A percentile compares a stretch with the other conserved stretches of the same genome.
phyloP scores from a whole-genome alignment of 1,284 basidiomycete species.

The Vanrija sp. region DNA sequence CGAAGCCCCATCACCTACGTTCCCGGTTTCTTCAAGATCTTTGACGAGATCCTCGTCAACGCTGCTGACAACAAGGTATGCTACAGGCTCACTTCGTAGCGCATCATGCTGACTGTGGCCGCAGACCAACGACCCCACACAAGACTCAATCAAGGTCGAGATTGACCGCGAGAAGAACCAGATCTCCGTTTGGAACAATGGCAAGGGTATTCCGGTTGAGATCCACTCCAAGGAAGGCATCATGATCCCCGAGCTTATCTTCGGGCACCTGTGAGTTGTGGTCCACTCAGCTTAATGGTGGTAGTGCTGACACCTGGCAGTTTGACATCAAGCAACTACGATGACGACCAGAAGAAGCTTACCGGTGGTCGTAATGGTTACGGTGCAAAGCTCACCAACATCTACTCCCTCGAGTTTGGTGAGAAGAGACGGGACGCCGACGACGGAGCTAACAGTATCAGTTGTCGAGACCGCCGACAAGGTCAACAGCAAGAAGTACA shows the following conservation, averaged over 20 bases:
- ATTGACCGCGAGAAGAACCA: conserved; percentile 79
- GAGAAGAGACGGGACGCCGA: conserved; percentile 5
- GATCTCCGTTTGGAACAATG: conserved; percentile 95
- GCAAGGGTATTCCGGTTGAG: conserved; percentile 93
- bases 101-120: neutral
- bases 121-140: conserved; percentile 80
- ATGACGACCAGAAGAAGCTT: conserved; percentile 98
- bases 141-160: conserved; percentile 83
- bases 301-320: conserved; percentile 25
- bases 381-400: conserved; percentile 97
- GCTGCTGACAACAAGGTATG: conserved; percentile 96
- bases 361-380: conserved; percentile 98
- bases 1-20: conserved; percentile 77
- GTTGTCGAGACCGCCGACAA: conserved; percentile 94
- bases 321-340: conserved; percentile 94
- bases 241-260: conserved; percentile 97
- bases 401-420: conserved; percentile 93
- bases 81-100: neutral
- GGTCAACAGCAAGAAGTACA: conserved; percentile 82
- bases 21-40: conserved; percentile 98
- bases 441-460: conserved; percentile 13
- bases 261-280: conserved; percentile 69
- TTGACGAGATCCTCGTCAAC: conserved; percentile 98
- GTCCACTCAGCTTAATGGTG: neutral
- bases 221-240: conserved; percentile 90